phyloP scores from a whole-genome alignment of 2,329 filamentous ascomycete species.

The Pestalotiopsis sp. region DNA sequence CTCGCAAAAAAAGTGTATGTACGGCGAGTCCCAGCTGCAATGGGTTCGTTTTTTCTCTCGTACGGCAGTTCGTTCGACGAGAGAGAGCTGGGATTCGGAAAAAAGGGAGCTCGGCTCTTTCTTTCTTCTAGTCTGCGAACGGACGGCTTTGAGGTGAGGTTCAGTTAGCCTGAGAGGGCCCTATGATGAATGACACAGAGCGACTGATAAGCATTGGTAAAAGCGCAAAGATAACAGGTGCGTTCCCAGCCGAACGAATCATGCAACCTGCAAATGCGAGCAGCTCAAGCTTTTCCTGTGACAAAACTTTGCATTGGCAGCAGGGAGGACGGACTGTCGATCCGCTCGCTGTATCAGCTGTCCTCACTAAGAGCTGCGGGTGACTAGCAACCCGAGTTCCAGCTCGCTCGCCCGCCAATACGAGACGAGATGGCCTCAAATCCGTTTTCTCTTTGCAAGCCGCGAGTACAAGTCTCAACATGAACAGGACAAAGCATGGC shows the following conservation, averaged over 20 bases:
- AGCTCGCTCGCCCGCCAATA: neutral
- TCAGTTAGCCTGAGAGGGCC: neutral
- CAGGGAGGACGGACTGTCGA: neutral
- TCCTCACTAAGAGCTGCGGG: neutral
- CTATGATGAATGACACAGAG: constrained; percentile 3
- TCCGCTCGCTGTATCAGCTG: neutral
- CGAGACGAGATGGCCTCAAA: neutral
- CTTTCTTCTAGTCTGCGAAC: constrained; percentile 6
- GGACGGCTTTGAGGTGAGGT: constrained; percentile 4
- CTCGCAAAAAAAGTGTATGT: neutral
- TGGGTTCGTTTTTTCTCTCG: neutral
- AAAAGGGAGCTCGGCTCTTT: neutral
- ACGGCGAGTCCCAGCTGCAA: neutral
- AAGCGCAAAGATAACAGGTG: neutral
- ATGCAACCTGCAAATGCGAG: neutral
- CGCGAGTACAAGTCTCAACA: neutral
- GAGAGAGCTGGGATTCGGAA: neutral
- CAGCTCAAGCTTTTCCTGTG: neutral
- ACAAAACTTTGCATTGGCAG: neutral
- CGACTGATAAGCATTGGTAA: constrained; percentile 9
- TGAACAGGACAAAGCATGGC: no score
- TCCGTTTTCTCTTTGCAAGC: neutral
- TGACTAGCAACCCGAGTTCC: neutral
- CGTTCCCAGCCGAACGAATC: neutral
- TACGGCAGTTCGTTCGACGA: neutral